These are phyloP conservation scores for Populus hybrid DNA, from an alignment of 441 rosid genomes.

Conservation along the genomic window DNA sequence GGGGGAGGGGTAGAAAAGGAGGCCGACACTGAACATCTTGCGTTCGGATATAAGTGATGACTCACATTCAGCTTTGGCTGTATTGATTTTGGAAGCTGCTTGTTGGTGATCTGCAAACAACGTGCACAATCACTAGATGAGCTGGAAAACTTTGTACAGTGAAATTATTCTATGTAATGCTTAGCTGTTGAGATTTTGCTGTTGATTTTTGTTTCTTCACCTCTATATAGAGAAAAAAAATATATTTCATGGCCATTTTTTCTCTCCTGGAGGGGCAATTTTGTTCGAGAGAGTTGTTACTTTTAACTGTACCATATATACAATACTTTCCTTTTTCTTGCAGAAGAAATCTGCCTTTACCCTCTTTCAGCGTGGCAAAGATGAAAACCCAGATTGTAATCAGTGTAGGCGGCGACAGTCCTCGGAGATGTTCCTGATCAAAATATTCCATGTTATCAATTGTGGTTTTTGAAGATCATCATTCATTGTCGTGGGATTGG, in stretches of 20 bases:
- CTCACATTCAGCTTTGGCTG: background rate
- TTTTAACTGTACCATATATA: background rate
- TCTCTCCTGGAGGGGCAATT: background rate
- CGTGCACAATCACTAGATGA: background rate
- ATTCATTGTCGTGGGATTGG: too few species aligned
- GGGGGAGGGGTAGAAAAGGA: conserved; percentile 25
- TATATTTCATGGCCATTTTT: background rate
- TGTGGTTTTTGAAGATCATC: too few species aligned
- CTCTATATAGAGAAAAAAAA: background rate
- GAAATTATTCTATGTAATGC: background rate
- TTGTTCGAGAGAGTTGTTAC: background rate
- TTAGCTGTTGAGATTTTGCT: background rate
- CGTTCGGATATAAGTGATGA: background rate
- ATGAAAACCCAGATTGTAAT: too few species aligned
- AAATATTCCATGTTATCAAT: too few species aligned
- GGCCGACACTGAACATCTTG: conserved; percentile 26
- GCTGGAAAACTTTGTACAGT: background rate
- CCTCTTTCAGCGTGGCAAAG: too few species aligned
- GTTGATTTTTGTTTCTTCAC: background rate
- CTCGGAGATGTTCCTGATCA: too few species aligned
- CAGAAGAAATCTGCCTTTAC: too few species aligned
- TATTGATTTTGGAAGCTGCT: background rate
- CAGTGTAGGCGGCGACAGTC: too few species aligned
- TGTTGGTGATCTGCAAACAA: background rate
- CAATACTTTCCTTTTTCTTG: too few species aligned